Evolutionary conservation across 805 yeast species (phyloP).

Genomic region (Helenozyma rhizophorensis): DNA sequence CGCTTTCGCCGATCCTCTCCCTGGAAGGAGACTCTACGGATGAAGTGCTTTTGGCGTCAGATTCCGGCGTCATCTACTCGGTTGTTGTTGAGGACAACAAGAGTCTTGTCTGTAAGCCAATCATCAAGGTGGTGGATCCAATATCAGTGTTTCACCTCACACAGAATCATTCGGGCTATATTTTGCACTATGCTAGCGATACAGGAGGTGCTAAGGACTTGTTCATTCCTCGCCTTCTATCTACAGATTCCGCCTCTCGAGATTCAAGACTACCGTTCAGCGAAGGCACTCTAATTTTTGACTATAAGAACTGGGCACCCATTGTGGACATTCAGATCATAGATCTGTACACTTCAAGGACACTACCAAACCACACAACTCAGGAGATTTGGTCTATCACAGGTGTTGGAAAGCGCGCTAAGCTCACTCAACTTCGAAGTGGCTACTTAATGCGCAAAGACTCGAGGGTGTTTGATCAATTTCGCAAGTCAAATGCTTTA

Average conservation of each 20-base stretch:
- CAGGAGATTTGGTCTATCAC: conserved; percentile 44
- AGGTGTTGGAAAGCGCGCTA: conserved; percentile 32
- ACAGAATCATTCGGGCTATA: conserved; percentile 8
- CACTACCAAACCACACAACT: conserved; percentile 12
- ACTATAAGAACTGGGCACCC: conserved; percentile 47
- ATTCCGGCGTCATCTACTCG: conserved; percentile 30
- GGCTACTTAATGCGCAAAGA: conserved; percentile 28
- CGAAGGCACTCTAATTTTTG: conserved; percentile 20
- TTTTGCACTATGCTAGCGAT: conserved; percentile 37
- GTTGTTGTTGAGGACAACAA: conserved; percentile 19
- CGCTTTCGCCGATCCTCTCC: conserved; percentile 17
- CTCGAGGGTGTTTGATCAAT: conserved; percentile 22
- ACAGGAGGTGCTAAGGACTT: conserved; percentile 36
- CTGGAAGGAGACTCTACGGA: conserved; percentile 12
- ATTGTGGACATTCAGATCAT: conserved; percentile 37
- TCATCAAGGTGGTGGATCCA: conserved; percentile 33
- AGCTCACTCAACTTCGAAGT: conserved; percentile 26
- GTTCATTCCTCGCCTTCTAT: conserved; percentile 13
- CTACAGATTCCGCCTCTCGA: not conserved
- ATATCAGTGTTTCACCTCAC: conserved; percentile 24
- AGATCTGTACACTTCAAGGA: conserved; percentile 20
- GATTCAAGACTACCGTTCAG: conserved; percentile 17
- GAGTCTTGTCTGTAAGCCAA: conserved; percentile 19
- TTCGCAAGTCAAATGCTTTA: conserved; percentile 27
- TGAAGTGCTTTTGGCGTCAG: conserved; percentile 31